phyloP scores from a whole-genome alignment of 768 basidiomycete genomes.

The Lenzites betulinus region DNA sequence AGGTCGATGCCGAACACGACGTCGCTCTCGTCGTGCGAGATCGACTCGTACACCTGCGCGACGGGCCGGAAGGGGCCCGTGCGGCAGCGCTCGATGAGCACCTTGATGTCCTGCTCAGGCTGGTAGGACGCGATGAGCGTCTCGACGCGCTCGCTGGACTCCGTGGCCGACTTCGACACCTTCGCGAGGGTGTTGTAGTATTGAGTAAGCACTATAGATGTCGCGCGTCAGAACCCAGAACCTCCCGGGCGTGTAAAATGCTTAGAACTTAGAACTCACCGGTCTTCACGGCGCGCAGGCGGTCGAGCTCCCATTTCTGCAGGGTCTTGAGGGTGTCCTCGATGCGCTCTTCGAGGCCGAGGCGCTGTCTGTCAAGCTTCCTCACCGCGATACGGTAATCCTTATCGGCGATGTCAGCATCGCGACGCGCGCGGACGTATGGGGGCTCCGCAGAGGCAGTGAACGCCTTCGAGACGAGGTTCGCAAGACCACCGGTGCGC shows the following conservation, averaged over 20 bases:
- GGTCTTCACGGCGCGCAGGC: conserved; percentile 82
- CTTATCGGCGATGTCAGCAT: conserved; percentile 82
- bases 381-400: conserved; percentile 79
- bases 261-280: too few relatives aligned
- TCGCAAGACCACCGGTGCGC: conserved; percentile 68
- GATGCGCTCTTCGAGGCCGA: conserved; percentile 82
- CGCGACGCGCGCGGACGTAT: conserved; percentile 68
- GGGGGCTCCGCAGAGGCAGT: conserved; percentile 59
- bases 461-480: conserved; percentile 72
- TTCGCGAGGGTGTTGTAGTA: conserved; percentile 81
- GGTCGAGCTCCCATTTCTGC: conserved; percentile 85
- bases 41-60: conserved; percentile 84
- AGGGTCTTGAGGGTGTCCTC: conserved; percentile 80
- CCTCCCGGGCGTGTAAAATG: too few relatives aligned
- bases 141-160: conserved; percentile 66
- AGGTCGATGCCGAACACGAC: conserved; percentile 92
- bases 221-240: too few relatives aligned
- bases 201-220: conserved; percentile 85
- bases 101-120: conserved; percentile 83
- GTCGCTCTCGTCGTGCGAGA: conserved; percentile 80
- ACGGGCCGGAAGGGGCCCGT: conserved; percentile 91
- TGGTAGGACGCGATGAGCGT: conserved; percentile 83
- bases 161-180: conserved; percentile 66
- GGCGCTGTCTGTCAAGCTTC: conserved; percentile 80
- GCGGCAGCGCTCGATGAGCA: conserved; percentile 89